phyloP scores from a whole-genome alignment of 192 early-diverging fungal genomes.

The Entophlyctis luteolus region DNA sequence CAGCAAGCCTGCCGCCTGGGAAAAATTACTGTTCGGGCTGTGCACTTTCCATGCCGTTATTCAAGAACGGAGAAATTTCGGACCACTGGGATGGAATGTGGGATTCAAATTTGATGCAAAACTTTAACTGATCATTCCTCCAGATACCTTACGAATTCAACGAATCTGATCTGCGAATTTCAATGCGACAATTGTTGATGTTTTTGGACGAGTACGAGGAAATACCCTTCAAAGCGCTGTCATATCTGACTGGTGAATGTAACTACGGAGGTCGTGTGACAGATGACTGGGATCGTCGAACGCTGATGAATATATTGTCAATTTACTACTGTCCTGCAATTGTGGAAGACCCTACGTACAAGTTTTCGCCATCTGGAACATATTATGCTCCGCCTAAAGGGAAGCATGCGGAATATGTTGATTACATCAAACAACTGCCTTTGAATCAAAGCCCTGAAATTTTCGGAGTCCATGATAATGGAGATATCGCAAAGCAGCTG shows the following conservation, averaged over 20 bases:
- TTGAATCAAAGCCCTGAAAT: constrained; percentile 60
- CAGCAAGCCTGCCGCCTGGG: constrained; percentile 52
- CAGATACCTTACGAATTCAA: constrained; percentile 70
- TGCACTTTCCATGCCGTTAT: constrained; percentile 66
- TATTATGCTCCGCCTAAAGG: constrained; percentile 54
- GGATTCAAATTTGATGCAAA: too few species aligned
- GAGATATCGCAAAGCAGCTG: constrained; percentile 62
- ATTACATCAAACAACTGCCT: constrained; percentile 55
- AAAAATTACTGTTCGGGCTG: constrained; percentile 61
- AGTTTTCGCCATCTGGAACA: constrained; percentile 52
- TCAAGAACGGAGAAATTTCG: constrained; percentile 62
- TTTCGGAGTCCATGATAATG: constrained; percentile 70
- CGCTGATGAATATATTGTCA: constrained; percentile 55
- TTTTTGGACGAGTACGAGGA: constrained; percentile 59
- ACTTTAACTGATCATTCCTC: too few species aligned
- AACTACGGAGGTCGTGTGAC: constrained; percentile 66
- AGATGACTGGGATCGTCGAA: constrained; percentile 65
- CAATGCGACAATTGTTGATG: constrained; percentile 62
- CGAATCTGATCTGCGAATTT: constrained; percentile 60
- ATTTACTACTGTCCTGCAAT: constrained; percentile 50
- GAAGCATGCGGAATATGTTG: constrained; percentile 52
- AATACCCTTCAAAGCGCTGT: constrained; percentile 58
- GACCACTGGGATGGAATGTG: constrained; percentile 66
- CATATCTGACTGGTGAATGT: constrained; percentile 61
- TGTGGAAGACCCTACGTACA: constrained; percentile 52